These are phyloP conservation scores for Forsythia suspensa DNA, from an alignment of 257 asterid species.

Conservation along the genomic window DNA sequence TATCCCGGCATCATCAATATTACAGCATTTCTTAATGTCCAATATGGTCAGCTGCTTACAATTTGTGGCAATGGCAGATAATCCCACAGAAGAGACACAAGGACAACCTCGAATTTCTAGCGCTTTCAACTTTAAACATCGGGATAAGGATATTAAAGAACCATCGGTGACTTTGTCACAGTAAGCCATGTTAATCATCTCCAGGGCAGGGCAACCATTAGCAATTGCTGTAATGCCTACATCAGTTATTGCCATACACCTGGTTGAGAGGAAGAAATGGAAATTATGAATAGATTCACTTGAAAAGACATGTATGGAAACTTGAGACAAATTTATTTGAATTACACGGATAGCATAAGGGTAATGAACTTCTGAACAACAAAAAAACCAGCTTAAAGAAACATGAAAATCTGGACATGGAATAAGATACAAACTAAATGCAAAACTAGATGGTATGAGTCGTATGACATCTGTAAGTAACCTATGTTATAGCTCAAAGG, in stretches of 20 bases:
- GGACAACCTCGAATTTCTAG: conserved; percentile 46
- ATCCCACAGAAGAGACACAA: conserved; percentile 28
- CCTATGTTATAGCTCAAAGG: too few relatives aligned
- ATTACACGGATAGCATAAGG: neutral
- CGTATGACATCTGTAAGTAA: neutral
- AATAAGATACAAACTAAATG: too few relatives aligned
- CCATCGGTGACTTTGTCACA: conserved; percentile 31
- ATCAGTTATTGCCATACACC: conserved; percentile 33
- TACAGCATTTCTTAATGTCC: conserved; percentile 37
- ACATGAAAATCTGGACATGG: too few relatives aligned
- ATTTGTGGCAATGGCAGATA: conserved; percentile 29
- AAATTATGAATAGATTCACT: neutral
- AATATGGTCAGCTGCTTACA: conserved; percentile 27
- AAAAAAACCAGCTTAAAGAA: too few relatives aligned
- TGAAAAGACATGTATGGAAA: neutral
- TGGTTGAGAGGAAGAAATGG: conserved; percentile 1
- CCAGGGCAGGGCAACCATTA: conserved; percentile 32
- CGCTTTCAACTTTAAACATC: conserved; percentile 20
- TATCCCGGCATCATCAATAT: conserved; percentile 34
- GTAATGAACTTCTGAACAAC: too few relatives aligned
- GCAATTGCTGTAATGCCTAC: conserved; percentile 29
- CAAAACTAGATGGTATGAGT: too few relatives aligned
- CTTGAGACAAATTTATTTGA: neutral
- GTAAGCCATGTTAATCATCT: conserved; percentile 36
- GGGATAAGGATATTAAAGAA: conserved; percentile 25